Evolutionary conservation across 257 asterid species (phyloP).

Genomic region (Dorcoceras hygrometricum): DNA sequence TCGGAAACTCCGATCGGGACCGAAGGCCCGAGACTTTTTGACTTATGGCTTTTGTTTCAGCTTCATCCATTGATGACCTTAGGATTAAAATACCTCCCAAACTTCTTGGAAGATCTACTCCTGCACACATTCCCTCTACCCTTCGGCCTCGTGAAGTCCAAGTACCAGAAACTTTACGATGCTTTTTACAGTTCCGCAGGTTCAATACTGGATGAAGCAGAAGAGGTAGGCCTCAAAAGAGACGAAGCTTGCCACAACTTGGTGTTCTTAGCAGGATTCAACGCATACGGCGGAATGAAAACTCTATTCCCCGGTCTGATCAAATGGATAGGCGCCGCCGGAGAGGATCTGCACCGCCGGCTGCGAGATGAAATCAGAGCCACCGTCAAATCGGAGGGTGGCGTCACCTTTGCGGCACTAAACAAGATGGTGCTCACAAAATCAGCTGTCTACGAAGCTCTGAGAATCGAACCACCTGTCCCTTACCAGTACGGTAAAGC

Average conservation of each 20-base stretch:
- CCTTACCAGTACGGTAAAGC: conserved; percentile 75
- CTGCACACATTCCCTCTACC: conserved; percentile 56
- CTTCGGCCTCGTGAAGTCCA: conserved; percentile 31
- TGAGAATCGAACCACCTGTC: conserved; percentile 67
- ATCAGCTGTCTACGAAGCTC: conserved; percentile 62
- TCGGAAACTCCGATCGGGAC: conserved; percentile 36
- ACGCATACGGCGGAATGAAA: conserved; percentile 91
- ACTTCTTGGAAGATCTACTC: conserved; percentile 46
- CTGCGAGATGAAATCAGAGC: conserved; percentile 56
- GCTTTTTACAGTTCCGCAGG: conserved; percentile 39
- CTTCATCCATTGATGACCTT: conserved; percentile 50
- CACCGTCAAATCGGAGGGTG: conserved; percentile 43
- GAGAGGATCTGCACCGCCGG: conserved; percentile 48
- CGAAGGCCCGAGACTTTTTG: conserved; percentile 42
- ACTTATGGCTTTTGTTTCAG: conserved; percentile 61
- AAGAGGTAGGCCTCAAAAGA: conserved; percentile 45
- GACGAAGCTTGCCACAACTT: conserved; percentile 81
- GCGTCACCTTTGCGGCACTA: conserved; percentile 35
- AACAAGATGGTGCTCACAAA: conserved; percentile 51
- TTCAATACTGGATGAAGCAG: conserved; percentile 47
- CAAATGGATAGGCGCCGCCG: conserved; percentile 65
- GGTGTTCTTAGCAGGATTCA: conserved; percentile 75
- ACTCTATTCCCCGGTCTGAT: conserved; percentile 48
- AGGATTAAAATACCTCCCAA: conserved; percentile 48
- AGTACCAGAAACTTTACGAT: conserved; percentile 45